Evolutionary conservation across 2,329 filamentous ascomycete genomes (phyloP).

Genomic region (Stylonectria norvegica): DNA sequence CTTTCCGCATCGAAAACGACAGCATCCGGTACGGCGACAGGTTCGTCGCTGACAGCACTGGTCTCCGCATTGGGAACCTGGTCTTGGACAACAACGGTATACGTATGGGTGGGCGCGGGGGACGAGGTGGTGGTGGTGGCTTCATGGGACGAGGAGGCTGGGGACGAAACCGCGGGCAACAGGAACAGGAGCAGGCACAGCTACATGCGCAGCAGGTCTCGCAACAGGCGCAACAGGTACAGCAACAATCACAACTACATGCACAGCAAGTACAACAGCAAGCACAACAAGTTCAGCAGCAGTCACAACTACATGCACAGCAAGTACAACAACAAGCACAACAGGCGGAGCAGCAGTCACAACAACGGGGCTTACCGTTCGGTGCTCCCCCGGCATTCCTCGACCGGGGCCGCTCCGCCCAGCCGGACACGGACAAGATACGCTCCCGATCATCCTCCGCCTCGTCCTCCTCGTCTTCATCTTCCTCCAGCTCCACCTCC

Average conservation of each 20-base stretch:
- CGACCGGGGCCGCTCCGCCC: conserved; percentile 11
- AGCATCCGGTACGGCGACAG: conserved; percentile 41
- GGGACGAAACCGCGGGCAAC: conserved; percentile 9
- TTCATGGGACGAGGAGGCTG: neutral
- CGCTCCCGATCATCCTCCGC: conserved; percentile 34
- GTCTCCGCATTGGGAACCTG: conserved; percentile 45
- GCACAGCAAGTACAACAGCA: too few relatives aligned
- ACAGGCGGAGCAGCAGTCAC: too few relatives aligned
- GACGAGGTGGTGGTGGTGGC: neutral
- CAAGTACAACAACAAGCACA: too few relatives aligned
- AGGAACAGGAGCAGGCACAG: too few relatives aligned
- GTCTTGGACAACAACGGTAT: conserved; percentile 42
- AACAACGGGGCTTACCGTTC: conserved; percentile 10
- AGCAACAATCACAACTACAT: too few relatives aligned
- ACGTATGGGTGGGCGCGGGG: conserved; percentile 10
- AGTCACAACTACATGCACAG: too few relatives aligned
- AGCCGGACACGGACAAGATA: conserved; percentile 11
- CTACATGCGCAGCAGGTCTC: too few relatives aligned
- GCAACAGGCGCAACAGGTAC: too few relatives aligned
- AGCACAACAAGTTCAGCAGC: too few relatives aligned
- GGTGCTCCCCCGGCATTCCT: conserved; percentile 5
- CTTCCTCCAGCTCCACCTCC: conserved; percentile 34
- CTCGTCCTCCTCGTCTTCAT: conserved; percentile 33
- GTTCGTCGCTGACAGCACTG: conserved; percentile 43
- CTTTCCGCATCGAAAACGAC: conserved; percentile 42